Conservation (phyloP, 768 basidiomycete species). For the Galerina marginata region DNA sequence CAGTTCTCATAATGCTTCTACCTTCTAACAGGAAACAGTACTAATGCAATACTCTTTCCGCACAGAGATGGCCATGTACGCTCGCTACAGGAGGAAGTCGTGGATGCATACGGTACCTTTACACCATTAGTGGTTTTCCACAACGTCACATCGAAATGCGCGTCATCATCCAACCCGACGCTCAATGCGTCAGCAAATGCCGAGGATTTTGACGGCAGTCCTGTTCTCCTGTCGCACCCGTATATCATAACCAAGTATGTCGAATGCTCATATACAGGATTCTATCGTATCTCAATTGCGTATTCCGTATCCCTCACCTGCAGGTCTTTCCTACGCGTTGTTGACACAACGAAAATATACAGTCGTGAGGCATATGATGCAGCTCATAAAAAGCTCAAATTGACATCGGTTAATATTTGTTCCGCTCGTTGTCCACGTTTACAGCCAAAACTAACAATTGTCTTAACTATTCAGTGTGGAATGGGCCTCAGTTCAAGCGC, state of each 20-base stretch:
- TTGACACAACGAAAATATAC: conserved; percentile 36
- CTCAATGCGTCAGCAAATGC: not conserved
- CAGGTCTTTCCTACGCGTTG: conserved; percentile 42
- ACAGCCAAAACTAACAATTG: not conserved
- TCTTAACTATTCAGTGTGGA: conserved; percentile 7
- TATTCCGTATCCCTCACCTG: not conserved
- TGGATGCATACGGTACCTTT: conserved; percentile 40
- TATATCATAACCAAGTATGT: conserved; percentile 41
- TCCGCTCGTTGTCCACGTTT: not conserved
- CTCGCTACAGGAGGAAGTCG: conserved; percentile 29
- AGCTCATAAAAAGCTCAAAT: conserved; percentile 28
- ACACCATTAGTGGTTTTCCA: conserved; percentile 40
- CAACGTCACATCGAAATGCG: conserved; percentile 27
- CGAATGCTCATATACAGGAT: not conserved
- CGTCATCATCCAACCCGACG: not conserved
- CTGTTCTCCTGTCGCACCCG: conserved; percentile 34
- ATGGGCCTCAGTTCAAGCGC: not conserved
- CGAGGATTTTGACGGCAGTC: conserved; percentile 19
- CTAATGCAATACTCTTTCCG: not conserved
- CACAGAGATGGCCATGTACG: conserved; percentile 2
- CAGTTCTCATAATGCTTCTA: not conserved
- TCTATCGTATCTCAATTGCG: not conserved
- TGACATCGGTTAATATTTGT: conserved; percentile 25
- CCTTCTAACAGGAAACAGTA: not conserved
- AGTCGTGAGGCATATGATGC: conserved; percentile 35